Evolutionary conservation across 202 grass and related monocot genomes (phyloP).

Genomic region (Sporobolus alterniflorus): DNA sequence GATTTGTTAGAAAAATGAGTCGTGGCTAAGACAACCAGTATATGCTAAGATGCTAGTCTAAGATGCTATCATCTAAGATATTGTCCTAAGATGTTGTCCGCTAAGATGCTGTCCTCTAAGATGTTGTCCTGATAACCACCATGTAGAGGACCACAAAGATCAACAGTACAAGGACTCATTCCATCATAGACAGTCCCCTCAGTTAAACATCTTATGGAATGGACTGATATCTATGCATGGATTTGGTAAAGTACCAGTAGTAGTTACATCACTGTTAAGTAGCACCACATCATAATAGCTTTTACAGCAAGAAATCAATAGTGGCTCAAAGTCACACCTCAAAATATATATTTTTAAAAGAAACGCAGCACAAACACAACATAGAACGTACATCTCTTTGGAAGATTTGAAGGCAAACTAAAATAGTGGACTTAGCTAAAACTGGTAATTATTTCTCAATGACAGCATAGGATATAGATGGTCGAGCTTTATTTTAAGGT

Average conservation of each 20-base stretch:
- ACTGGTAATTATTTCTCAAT: slow-evolving; percentile 13
- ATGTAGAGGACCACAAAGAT: too few relatives aligned
- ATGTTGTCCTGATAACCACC: too few relatives aligned
- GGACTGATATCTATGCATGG: neutral
- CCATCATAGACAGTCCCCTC: too few relatives aligned
- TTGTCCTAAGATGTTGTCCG: too few relatives aligned
- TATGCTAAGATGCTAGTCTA: too few relatives aligned
- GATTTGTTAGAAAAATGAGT: too few relatives aligned
- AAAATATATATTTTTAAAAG: neutral
- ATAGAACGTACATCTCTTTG: neutral
- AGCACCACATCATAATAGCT: neutral
- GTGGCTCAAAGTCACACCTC: neutral
- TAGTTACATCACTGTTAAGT: neutral
- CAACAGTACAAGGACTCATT: too few relatives aligned
- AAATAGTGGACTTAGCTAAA: neutral
- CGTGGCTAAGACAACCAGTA: too few relatives aligned
- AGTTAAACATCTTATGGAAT: too few relatives aligned
- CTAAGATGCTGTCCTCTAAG: too few relatives aligned
- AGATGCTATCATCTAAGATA: too few relatives aligned
- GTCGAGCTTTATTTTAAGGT: slow-evolving; percentile 31
- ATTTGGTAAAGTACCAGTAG: neutral
- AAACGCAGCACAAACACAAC: neutral
- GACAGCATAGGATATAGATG: slow-evolving; percentile 6
- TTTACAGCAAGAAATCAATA: neutral
- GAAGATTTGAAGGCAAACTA: neutral